A percentile compares a stretch with the other conserved stretches of the same genome.
phyloP scores from a whole-genome alignment of 345 rosid genomes.

The Populus ilicifolia region DNA sequence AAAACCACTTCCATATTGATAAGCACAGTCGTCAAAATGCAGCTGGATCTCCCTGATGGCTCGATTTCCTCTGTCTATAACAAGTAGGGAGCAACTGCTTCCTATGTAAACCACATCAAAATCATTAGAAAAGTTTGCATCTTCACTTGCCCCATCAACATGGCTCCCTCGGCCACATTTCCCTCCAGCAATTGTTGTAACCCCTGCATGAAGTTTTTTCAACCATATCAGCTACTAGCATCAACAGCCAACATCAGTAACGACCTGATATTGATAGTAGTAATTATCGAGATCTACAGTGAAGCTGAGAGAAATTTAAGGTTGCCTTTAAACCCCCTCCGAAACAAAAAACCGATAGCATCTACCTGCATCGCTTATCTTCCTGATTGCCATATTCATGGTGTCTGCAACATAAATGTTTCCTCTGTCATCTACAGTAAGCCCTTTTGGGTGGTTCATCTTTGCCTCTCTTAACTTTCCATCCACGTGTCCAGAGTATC shows the following conservation, averaged over 20 bases:
- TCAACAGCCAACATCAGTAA: not conserved
- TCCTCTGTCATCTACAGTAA: slow-evolving; percentile 85
- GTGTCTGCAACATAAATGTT: slow-evolving; percentile 90
- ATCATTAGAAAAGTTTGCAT: slow-evolving; percentile 92
- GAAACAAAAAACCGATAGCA: not conserved
- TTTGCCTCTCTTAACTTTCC: slow-evolving; percentile 80
- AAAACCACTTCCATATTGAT: slow-evolving; percentile 91
- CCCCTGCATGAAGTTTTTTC: slow-evolving; percentile 46
- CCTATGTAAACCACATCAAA: slow-evolving; percentile 94
- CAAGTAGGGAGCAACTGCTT: slow-evolving; percentile 94
- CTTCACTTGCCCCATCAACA: slow-evolving; percentile 97
- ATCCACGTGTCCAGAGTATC: slow-evolving; percentile 83
- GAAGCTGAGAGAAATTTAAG: not conserved
- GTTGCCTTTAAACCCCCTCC: not conserved
- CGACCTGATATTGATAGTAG: not conserved
- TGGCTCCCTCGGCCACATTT: slow-evolving; percentile 73
- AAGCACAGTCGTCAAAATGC: slow-evolving; percentile 96
- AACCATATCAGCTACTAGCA: slow-evolving; percentile 10
- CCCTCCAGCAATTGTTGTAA: slow-evolving; percentile 98
- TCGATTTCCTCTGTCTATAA: slow-evolving; percentile 87
- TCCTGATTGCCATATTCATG: slow-evolving; percentile 82
- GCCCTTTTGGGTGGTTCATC: slow-evolving; percentile 88
- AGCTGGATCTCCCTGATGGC: slow-evolving; percentile 97
- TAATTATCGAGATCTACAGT: not conserved
- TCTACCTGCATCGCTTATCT: slow-evolving; percentile 80